phyloP scores from a whole-genome alignment of 345 rosid species.

The Punica granatum region DNA sequence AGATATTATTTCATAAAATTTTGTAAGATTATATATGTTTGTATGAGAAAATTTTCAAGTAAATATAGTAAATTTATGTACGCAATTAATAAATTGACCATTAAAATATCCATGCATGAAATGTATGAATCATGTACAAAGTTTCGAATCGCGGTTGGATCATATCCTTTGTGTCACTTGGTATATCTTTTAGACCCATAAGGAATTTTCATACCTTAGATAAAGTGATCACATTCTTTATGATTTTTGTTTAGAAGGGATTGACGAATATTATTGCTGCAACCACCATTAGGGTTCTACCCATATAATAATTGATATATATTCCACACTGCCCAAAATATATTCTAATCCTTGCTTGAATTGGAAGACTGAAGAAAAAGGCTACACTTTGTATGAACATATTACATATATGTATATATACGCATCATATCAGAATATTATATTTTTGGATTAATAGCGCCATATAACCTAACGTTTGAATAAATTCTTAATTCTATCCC shows the following conservation, averaged over 20 bases:
- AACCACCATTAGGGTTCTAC: background rate
- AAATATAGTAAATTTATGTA: no score
- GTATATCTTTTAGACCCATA: background rate
- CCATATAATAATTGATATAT: background rate
- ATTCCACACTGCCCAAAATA: background rate
- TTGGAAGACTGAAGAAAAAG: background rate
- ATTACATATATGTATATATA: no score
- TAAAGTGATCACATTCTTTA: background rate
- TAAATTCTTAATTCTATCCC: no score
- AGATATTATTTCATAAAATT: no score
- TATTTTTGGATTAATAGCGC: no score
- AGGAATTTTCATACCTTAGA: background rate
- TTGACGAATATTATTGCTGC: background rate
- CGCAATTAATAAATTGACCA: no score
- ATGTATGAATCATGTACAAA: background rate
- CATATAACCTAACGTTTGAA: no score
- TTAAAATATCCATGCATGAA: no score
- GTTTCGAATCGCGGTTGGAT: background rate
- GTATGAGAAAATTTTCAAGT: no score
- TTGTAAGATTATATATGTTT: no score
- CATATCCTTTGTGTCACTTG: background rate
- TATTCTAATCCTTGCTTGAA: background rate
- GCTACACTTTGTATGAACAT: no score
- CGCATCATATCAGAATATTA: no score
- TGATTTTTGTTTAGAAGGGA: background rate